Evolutionary conservation across 345 rosid genomes (phyloP), one percentile per base, ranked within the genome.

Genomic region (Brassica napus): DNA sequence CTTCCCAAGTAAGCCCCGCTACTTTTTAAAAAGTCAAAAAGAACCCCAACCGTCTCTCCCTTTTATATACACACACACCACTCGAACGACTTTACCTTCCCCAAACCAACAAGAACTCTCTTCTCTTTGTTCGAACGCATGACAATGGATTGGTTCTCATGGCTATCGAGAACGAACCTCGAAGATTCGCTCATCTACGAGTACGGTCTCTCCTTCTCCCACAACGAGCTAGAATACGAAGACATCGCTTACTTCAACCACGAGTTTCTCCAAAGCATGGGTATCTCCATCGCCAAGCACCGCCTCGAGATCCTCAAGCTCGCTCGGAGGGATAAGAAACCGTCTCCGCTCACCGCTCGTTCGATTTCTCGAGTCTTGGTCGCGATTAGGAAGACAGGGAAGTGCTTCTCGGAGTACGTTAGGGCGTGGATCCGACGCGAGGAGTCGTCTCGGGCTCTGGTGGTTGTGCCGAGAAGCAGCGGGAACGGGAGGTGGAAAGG

Each of bases 181-280:
- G 96, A 91, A 59, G 89, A 93, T 23, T 85, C 91, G 3, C 89
- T 91, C 0, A 86, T 95, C 16, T 90, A 95, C 67, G 97, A 95
- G 59, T 93, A 93, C 67, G 89, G 92, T 55, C 90, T 91, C 63
- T 78, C 92, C 21, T 91, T 95, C 63, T 74, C 91, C 18, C 86
- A 91, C 65, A 93, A 95, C 66, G 97, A 95, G 94, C 97, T 95
- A 52, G 96, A 89, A 68, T 87, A 86, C 73, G 96, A 88, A 30
- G 99, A 95, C 71, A 79, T 90, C 30, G 69, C 84, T 47, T 86
- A 90, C 87, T 91, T 95, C 86, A 89, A 88, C 87, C 99, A 95
- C 69, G 98, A 95, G 71, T 93, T 93, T 81, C 94, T 95, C 28
- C 99, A 90, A 14, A 95, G 99, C 96, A 88, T 95, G 86, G 99